A percentile compares a stretch with the other conserved stretches of the same genome.
Conservation (phyloP, 2,329 filamentous ascomycete species). For the Eutypa lata region DNA sequence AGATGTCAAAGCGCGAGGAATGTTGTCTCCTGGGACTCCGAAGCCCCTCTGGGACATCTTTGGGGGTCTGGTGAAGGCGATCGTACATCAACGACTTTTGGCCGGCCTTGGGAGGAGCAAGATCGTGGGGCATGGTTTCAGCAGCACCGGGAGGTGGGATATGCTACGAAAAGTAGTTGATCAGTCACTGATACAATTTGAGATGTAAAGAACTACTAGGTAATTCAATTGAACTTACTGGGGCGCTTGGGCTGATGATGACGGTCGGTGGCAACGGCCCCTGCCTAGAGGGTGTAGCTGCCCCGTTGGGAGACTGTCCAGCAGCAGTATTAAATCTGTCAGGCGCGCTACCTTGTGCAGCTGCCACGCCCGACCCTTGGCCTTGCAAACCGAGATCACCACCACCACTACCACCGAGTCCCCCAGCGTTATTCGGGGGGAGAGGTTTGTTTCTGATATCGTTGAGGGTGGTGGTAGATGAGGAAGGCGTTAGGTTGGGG, state of each 20-base stretch:
- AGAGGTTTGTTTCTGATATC: slow-evolving; percentile 82
- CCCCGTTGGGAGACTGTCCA: slow-evolving; percentile 46
- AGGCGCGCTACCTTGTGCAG: slow-evolving; percentile 26
- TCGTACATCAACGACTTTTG: slow-evolving; percentile 88
- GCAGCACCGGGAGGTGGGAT: slow-evolving; percentile 87
- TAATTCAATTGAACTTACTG: slow-evolving; percentile 55
- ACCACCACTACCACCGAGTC: slow-evolving; percentile 42
- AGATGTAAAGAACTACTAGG: slow-evolving; percentile 7
- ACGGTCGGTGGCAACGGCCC: slow-evolving; percentile 77
- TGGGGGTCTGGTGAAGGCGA: slow-evolving; percentile 86
- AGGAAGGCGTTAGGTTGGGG: slow-evolving; percentile 73
- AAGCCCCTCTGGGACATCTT: slow-evolving; percentile 93
- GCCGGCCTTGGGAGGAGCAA: slow-evolving; percentile 88
- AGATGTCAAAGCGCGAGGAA: slow-evolving; percentile 96
- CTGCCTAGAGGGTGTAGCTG: slow-evolving; percentile 61
- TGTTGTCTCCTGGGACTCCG: slow-evolving; percentile 95
- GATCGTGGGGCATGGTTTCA: slow-evolving; percentile 97
- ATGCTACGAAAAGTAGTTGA: slow-evolving; percentile 56
- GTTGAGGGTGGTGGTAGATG: slow-evolving; percentile 82
- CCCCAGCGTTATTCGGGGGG: slow-evolving; percentile 51
- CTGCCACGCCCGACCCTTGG: slow-evolving; percentile 28
- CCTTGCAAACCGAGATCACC: slow-evolving; percentile 38
- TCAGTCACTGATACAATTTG: slow-evolving; percentile 5
- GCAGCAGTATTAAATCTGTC: slow-evolving; percentile 36
- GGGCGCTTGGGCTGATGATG: slow-evolving; percentile 90